Percentiles rank a stretch among this genome's conserved stretches.
phyloP scores from a whole-genome alignment of 352 stramenopile species.

The Thalassiosira ordinaria region DNA sequence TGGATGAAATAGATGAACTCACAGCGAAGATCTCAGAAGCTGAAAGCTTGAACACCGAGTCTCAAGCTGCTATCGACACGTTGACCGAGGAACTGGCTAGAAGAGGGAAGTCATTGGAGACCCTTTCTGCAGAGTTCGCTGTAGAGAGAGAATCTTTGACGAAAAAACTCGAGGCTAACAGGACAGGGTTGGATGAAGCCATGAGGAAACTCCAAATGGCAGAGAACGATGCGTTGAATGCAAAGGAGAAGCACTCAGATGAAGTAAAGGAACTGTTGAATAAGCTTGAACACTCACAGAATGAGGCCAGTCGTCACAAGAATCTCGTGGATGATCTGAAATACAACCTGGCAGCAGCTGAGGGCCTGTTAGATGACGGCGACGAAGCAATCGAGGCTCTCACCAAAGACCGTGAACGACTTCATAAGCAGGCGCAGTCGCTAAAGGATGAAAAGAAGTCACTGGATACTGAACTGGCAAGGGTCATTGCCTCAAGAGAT shows the following conservation, averaged over 20 bases:
- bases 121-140: constrained; percentile 2
- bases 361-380: constrained; percentile 39
- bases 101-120: background rate
- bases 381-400: constrained; percentile 41
- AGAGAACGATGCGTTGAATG: constrained; percentile 6
- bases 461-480: background rate
- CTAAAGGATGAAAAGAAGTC: constrained; percentile 20
- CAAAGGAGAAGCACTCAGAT: background rate
- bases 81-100: background rate
- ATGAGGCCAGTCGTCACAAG: constrained; percentile 19
- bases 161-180: background rate
- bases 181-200: background rate
- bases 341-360: constrained; percentile 41
- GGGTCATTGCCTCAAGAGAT: constrained; percentile 1
- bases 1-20: constrained; percentile 19
- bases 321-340: constrained; percentile 26
- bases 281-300: constrained; percentile 6
- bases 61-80: background rate
- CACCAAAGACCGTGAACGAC: constrained; percentile 25
- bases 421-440: constrained; percentile 21
- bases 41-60: background rate
- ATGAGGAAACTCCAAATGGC: constrained; percentile 3
- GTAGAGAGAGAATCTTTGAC: constrained; percentile 13
- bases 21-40: background rate
- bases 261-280: constrained; percentile 17